These are phyloP conservation scores for Alternaria ventricosa DNA, from an alignment of 2,329 filamentous ascomycete genomes.

Conservation along the genomic window DNA sequence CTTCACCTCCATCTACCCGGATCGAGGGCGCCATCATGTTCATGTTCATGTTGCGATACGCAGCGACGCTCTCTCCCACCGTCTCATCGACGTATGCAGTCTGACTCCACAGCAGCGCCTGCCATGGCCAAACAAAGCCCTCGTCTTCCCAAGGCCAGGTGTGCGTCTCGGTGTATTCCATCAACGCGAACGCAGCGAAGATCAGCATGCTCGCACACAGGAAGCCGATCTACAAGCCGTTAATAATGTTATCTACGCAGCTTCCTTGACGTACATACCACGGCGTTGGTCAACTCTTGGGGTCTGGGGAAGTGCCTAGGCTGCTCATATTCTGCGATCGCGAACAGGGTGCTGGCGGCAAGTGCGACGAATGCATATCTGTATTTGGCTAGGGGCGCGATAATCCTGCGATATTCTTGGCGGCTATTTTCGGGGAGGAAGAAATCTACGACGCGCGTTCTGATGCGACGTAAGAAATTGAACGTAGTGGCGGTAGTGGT, in stretches of 20 bases:
- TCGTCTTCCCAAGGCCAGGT: conserved; percentile 13
- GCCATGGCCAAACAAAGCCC: conserved; percentile 13
- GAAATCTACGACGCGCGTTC: neutral
- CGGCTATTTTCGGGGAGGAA: conserved; percentile 4
- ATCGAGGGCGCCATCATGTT: neutral
- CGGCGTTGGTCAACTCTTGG: neutral
- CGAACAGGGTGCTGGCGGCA: neutral
- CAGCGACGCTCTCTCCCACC: neutral
- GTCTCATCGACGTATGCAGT: conserved; percentile 1
- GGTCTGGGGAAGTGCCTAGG: conserved; percentile 3
- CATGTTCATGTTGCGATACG: neutral
- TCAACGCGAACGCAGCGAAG: neutral
- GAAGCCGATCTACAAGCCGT: neutral
- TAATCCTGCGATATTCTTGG: neutral
- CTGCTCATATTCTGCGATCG: conserved; percentile 9
- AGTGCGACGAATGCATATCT: neutral
- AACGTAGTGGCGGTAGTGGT: neutral
- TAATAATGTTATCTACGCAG: neutral
- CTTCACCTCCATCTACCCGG: neutral
- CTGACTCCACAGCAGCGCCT: conserved; percentile 4
- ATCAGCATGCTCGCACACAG: neutral
- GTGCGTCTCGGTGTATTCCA: conserved; percentile 3
- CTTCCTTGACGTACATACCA: neutral
- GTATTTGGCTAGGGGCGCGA: neutral
- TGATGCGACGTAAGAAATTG: neutral